These are phyloP conservation scores for Voacanga thouarsii DNA, from an alignment of 257 asterid species.

Conservation along the genomic window DNA sequence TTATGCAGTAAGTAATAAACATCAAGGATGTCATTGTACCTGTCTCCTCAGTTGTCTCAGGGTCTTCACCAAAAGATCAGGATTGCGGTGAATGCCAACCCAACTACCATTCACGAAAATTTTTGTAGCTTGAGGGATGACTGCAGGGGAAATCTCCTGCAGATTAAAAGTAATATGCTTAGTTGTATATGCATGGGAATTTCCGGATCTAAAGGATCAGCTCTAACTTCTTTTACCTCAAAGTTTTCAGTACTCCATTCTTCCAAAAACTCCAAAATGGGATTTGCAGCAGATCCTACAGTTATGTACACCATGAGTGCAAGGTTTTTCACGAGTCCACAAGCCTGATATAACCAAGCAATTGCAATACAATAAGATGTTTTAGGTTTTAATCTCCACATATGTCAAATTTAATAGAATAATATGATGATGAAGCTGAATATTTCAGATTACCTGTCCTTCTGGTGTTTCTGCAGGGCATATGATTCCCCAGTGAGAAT, in stretches of 20 bases:
- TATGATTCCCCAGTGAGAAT: constrained; percentile 32
- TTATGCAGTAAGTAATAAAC: background rate
- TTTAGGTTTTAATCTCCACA: no score
- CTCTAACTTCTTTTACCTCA: constrained; percentile 10
- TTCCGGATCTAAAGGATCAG: no score
- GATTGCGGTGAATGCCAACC: constrained; percentile 28
- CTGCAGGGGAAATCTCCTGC: constrained; percentile 29
- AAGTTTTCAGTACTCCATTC: constrained; percentile 29
- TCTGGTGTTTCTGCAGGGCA: constrained; percentile 33
- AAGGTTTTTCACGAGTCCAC: constrained; percentile 27
- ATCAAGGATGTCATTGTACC: constrained; percentile 6
- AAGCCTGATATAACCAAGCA: constrained; percentile 14
- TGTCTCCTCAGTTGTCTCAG: constrained; percentile 23
- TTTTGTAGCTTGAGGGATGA: constrained; percentile 27
- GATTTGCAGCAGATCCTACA: constrained; percentile 27
- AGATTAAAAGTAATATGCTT: background rate
- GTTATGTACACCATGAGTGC: constrained; percentile 28
- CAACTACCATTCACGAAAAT: constrained; percentile 27
- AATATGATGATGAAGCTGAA: background rate
- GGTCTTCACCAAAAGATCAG: constrained; percentile 23
- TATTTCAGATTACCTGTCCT: constrained; percentile 16
- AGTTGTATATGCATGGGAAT: background rate
- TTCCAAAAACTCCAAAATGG: constrained; percentile 25
- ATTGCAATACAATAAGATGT: background rate
- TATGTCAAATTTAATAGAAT: background rate